Base-by-base conservation (phyloP, 495 filamentous ascomycete species). In the Xylaria telfairii region DNA sequence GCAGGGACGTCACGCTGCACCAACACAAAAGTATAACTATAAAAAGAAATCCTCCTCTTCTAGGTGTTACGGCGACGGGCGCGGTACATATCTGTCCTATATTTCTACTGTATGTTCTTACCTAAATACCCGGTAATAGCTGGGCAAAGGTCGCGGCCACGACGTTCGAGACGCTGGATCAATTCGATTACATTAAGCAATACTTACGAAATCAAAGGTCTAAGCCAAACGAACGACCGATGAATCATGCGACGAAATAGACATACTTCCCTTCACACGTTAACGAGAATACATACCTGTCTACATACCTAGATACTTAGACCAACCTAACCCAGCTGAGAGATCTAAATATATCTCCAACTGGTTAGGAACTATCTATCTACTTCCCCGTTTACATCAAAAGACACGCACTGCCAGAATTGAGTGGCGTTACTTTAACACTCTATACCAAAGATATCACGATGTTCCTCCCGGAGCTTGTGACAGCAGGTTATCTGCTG, bases 151-250 rank as follows among this genome's bases (percentile, higher is more conserved):
- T 13, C n/a, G n/a, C n/a, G n/a, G n/a, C n/a, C n/a, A n/a, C n/a
- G n/a, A 59, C 56, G 21, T 59, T 59, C 56, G 56, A 59, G 56
- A 59, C 32, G n/a, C 56, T 13, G 56, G 56, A 21, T 21, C 15
- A 6, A 37, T 3, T 59, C 37, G 32, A 37, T 59, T 59, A 12
- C 30, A 57, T 32, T 17, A 8, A 8, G 6, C 15, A 9, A 32
- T 32, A 15, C 21, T 13, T 12, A 28, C 26, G 12, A 13, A 37
- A 37, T 37, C 34, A 37, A 8, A 3, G 3, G 34, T 8, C 8
- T 37, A 8, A 37, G 34, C 42, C 5, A n/a, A 24, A 24, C 47
- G 47, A 24, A 49, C 47, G 17, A 28, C 28, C 28, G 49, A 53
- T n/a, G n/a, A n/a, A n/a, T 28, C 49, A 8, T 53, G 26, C 15